Evolutionary conservation across 208 protist species (phyloP).

Genomic region (Acanthamoeba quina): DNA sequence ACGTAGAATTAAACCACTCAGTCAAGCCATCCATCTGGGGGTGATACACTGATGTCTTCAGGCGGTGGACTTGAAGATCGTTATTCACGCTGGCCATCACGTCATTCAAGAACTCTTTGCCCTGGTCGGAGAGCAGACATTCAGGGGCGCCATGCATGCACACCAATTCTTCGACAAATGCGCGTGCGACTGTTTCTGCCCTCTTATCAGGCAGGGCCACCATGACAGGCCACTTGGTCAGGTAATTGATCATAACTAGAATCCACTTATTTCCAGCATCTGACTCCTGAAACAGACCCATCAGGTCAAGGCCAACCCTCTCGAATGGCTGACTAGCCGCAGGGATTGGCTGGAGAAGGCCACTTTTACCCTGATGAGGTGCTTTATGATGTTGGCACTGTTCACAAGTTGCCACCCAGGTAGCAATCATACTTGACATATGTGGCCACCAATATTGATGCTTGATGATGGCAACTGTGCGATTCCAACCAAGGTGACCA

Average conservation of each 20-base stretch:
- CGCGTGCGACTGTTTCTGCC: background rate
- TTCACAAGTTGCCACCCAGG: background rate
- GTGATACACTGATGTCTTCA: background rate
- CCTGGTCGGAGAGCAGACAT: background rate
- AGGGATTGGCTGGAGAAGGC: background rate
- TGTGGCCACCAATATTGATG: slow-evolving; percentile 25
- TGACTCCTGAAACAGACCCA: background rate
- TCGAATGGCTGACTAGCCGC: background rate
- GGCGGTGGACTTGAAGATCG: background rate
- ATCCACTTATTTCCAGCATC: slow-evolving; percentile 2
- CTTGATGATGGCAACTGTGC: background rate
- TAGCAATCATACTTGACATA: background rate
- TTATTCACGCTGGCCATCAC: background rate
- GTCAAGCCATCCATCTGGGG: background rate
- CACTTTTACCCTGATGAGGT: background rate
- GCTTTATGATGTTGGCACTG: background rate
- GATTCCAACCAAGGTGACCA: background rate
- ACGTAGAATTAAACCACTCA: background rate
- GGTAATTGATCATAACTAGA: slow-evolving; percentile 17
- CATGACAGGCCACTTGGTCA: slow-evolving; percentile 1
- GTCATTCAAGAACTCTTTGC: background rate
- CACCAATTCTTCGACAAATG: background rate
- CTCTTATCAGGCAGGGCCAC: background rate
- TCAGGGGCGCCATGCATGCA: background rate
- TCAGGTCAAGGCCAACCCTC: background rate